Evolutionary conservation across 257 asterid genomes (phyloP).

Genomic region (Ilex aquifolium): DNA sequence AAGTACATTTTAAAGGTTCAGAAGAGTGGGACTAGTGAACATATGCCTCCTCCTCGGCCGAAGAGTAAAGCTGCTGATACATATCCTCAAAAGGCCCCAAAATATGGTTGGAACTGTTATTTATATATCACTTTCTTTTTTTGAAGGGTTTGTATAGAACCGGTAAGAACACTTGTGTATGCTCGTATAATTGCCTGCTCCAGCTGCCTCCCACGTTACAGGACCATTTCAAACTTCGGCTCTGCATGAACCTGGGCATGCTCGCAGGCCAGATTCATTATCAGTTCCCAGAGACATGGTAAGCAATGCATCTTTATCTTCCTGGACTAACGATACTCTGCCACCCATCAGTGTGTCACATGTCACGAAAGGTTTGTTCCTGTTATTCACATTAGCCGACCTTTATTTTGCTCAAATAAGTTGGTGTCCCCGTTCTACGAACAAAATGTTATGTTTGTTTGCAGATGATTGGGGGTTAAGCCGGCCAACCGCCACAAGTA

Average conservation of each 20-base stretch:
- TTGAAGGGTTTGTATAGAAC: background rate
- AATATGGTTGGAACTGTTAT: slow-evolving; percentile 34
- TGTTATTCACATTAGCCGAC: background rate
- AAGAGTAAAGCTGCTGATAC: slow-evolving; percentile 92
- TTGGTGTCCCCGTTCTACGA: background rate
- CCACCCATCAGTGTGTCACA: background rate
- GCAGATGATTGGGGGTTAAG: background rate
- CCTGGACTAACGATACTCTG: background rate
- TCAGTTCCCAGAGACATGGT: background rate
- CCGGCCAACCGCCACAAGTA: background rate
- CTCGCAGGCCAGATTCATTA: background rate
- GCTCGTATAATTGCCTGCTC: slow-evolving; percentile 10
- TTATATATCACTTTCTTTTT: background rate
- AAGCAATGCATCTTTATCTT: background rate
- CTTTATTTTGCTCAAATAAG: too few relatives aligned
- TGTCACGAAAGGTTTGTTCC: background rate
- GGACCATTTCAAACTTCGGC: background rate
- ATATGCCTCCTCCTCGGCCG: slow-evolving; percentile 97
- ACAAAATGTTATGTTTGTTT: background rate
- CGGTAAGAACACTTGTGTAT: background rate
- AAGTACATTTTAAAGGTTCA: slow-evolving; percentile 84
- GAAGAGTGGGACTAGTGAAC: slow-evolving; percentile 79
- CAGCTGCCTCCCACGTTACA: slow-evolving; percentile 29
- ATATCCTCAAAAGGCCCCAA: slow-evolving; percentile 84
- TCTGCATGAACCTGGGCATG: background rate